phyloP scores from a whole-genome alignment of 1,139 yeast species.

The Meyerozyma smithsonii region DNA sequence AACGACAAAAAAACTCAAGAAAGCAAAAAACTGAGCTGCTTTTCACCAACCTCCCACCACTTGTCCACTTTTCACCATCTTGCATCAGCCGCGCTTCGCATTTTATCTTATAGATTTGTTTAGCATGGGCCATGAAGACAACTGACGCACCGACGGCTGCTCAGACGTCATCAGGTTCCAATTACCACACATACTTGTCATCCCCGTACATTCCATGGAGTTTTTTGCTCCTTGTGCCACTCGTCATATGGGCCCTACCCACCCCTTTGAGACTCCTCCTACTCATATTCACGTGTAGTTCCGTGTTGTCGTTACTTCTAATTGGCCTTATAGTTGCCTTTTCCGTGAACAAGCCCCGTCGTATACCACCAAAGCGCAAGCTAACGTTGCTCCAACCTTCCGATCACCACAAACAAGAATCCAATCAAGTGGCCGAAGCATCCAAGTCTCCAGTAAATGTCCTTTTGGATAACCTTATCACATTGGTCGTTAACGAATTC shows the following conservation, averaged over 20 bases:
- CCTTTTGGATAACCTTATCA: slow-evolving; percentile 44
- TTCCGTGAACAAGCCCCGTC: not conserved
- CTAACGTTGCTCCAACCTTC: not conserved
- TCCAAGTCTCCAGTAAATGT: not conserved
- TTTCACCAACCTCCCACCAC: too few species aligned
- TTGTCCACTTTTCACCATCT: not conserved
- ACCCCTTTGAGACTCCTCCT: not conserved
- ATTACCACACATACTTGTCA: not conserved
- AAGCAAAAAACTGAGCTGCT: too few species aligned
- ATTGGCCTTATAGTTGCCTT: not conserved
- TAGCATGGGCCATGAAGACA: not conserved
- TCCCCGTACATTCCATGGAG: not conserved
- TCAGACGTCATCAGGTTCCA: not conserved
- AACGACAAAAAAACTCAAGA: not conserved
- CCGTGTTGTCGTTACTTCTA: not conserved
- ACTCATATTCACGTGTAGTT: not conserved
- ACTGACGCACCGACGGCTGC: not conserved
- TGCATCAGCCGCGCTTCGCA: not conserved
- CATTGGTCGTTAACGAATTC: slow-evolving; percentile 54
- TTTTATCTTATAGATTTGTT: slow-evolving; percentile 1
- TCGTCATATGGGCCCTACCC: not conserved
- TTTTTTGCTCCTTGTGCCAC: not conserved
- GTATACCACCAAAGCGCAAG: not conserved
- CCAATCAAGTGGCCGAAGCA: not conserved
- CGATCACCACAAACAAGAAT: not conserved